A percentile compares a stretch with the other conserved stretches of the same genome.
Conservation (phyloP, 495 filamentous ascomycete genomes). For the Clohesyomyces aquaticus region DNA sequence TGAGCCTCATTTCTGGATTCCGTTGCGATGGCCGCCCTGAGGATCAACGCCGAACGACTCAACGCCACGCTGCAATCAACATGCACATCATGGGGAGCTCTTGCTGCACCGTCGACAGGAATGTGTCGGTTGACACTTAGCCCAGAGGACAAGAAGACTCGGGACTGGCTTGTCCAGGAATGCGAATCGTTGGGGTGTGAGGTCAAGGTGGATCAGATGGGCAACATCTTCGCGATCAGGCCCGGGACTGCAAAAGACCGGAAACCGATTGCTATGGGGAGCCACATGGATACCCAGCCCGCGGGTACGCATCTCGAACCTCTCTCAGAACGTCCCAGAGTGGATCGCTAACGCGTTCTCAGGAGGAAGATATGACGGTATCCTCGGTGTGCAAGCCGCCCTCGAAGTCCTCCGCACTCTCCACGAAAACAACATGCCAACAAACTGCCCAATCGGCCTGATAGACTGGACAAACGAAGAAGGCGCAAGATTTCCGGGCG, state of each 20-base stretch:
- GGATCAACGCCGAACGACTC: slow-evolving; percentile 33
- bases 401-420: slow-evolving; percentile 39
- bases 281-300: slow-evolving; percentile 52
- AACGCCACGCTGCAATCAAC: slow-evolving; percentile 31
- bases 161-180: slow-evolving; percentile 38
- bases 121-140: slow-evolving; percentile 39
- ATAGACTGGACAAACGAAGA: slow-evolving; percentile 44
- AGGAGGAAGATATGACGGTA: slow-evolving; percentile 43
- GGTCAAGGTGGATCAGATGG: slow-evolving; percentile 40
- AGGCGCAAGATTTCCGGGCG: slow-evolving; percentile 38
- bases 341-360: slow-evolving; percentile 12
- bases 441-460: slow-evolving; percentile 34
- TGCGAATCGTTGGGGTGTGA: slow-evolving; percentile 34
- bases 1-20: neutral
- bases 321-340: neutral
- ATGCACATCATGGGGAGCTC: slow-evolving; percentile 36
- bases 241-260: slow-evolving; percentile 26
- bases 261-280: slow-evolving; percentile 52
- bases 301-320: slow-evolving; percentile 18
- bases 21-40: slow-evolving; percentile 14
- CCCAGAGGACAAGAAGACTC: slow-evolving; percentile 30
- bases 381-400: slow-evolving; percentile 40
- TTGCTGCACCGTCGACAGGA: slow-evolving; percentile 27
- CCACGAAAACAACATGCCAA: slow-evolving; percentile 32
- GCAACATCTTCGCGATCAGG: slow-evolving; percentile 41